These are phyloP conservation scores for Coccomyxa sp. DNA, from an alignment of 139 green algal genomes.

Conservation along the genomic window DNA sequence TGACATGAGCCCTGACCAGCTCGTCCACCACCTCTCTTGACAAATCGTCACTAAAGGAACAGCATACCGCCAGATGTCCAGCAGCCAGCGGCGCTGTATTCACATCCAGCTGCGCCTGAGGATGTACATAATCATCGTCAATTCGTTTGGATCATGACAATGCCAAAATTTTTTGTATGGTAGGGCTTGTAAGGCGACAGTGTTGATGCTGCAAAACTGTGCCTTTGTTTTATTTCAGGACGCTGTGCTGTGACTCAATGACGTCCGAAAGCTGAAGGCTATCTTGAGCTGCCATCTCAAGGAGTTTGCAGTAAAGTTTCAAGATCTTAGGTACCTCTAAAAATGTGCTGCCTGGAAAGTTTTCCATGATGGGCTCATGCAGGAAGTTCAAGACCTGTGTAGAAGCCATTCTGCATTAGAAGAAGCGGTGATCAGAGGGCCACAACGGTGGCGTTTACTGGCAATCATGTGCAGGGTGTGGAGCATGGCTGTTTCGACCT, in stretches of 20 bases:
- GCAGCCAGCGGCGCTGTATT: constrained; percentile 45
- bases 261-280: neutral
- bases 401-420: neutral
- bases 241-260: neutral
- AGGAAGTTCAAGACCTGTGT: constrained; percentile 34
- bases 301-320: no score
- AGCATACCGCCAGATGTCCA: constrained; percentile 35
- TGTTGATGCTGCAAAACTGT: neutral
- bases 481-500: neutral
- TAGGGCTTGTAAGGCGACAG: neutral
- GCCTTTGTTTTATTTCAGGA: neutral
- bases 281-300: no score
- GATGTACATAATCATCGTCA: no score
- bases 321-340: constrained; percentile 14
- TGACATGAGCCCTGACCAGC: neutral
- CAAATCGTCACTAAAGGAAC: constrained; percentile 69
- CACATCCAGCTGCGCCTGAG: constrained; percentile 42
- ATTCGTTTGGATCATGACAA: no score
- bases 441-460: neutral
- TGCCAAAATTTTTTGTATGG: neutral
- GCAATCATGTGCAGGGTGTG: no score
- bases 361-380: neutral
- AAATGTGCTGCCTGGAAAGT: constrained; percentile 21
- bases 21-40: neutral
- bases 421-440: no score